phyloP scores from a whole-genome alignment of 495 filamentous ascomycete species.

The Articulospora tetracladia region DNA sequence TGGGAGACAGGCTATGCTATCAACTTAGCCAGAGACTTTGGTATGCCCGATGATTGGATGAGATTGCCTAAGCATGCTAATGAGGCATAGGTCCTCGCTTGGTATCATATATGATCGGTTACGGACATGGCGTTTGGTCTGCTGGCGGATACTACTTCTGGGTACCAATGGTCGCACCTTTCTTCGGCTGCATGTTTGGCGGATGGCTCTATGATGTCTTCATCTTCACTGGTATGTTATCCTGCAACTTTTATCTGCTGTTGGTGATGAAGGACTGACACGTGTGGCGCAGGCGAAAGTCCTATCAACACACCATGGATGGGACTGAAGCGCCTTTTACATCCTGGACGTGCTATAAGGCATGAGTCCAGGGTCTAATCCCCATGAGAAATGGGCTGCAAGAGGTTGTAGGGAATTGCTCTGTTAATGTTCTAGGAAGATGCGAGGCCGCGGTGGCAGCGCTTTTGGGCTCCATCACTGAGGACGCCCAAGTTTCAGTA shows the following conservation, averaged over 20 bases:
- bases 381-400: too few relatives aligned
- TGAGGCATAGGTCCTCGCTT: constrained; percentile 44
- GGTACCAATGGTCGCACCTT: constrained; percentile 40
- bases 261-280: not conserved
- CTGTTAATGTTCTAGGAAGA: too few relatives aligned
- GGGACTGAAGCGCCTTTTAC: constrained; percentile 14
- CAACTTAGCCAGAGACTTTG: constrained; percentile 64
- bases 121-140: constrained; percentile 59
- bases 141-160: constrained; percentile 44
- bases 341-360: not conserved
- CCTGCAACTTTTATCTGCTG: not conserved
- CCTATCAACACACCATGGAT: constrained; percentile 24
- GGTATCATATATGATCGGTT: constrained; percentile 57
- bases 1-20: constrained; percentile 70
- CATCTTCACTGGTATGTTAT: constrained; percentile 41
- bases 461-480: too few relatives aligned
- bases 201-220: constrained; percentile 49
- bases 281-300: constrained; percentile 2
- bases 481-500: too few relatives aligned
- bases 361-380: not conserved
- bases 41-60: constrained; percentile 6
- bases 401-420: too few relatives aligned
- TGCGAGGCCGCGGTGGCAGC: too few relatives aligned
- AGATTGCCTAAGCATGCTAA: not conserved
- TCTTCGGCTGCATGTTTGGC: constrained; percentile 42